Conservation (phyloP, 495 filamentous ascomycete species). For the Xylaria castorea region DNA sequence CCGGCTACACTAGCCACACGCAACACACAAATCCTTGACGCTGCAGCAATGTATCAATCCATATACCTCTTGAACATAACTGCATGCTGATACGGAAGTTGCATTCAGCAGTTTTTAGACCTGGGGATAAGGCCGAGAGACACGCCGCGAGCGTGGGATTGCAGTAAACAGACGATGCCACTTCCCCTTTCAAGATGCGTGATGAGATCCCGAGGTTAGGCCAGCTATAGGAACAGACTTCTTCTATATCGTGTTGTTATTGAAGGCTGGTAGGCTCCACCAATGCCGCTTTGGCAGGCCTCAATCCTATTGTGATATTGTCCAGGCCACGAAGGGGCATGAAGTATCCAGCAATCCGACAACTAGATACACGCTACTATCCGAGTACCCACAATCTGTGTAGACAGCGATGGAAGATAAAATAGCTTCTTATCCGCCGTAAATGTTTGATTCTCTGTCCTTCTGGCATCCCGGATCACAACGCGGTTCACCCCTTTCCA, state of each 20-base stretch:
- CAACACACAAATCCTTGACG: neutral
- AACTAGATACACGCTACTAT: neutral
- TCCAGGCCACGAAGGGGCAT: slow-evolving; percentile 3
- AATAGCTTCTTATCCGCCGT: slow-evolving; percentile 7
- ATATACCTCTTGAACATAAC: neutral
- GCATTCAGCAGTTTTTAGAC: slow-evolving; percentile 1
- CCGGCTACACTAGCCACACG: neutral
- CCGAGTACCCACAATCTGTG: too few species aligned
- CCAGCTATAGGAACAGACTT: neutral
- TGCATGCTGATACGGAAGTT: neutral
- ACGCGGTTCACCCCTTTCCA: neutral
- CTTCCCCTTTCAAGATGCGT: slow-evolving; percentile 16
- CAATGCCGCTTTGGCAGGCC: neutral
- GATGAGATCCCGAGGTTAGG: slow-evolving; percentile 1
- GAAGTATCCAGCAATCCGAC: neutral
- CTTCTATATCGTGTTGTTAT: neutral
- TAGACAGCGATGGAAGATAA: neutral
- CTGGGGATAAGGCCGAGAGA: slow-evolving; percentile 13
- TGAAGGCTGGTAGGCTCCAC: neutral
- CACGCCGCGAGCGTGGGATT: slow-evolving; percentile 10
- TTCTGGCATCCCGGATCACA: neutral
- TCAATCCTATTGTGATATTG: neutral
- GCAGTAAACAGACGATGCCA: slow-evolving; percentile 3
- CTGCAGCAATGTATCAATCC: neutral
- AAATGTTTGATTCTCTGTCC: neutral